These are phyloP conservation scores for Monascus ruber DNA, from an alignment of 2,329 filamentous ascomycete species.

Conservation along the genomic window DNA sequence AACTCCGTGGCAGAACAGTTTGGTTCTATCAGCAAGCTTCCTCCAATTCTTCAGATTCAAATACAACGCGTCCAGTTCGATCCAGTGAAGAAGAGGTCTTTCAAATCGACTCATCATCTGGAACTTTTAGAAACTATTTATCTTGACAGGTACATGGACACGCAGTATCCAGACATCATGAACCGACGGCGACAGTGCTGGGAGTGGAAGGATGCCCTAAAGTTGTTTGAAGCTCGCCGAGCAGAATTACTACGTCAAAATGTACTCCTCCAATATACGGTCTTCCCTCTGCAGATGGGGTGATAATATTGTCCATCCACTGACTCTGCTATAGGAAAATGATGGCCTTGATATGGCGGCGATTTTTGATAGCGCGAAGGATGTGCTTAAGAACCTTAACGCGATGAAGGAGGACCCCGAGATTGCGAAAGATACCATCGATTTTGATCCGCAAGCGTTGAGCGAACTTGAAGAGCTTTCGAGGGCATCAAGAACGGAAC, in stretches of 20 bases:
- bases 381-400: constrained; percentile 34
- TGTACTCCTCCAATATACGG: constrained; percentile 10
- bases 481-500: constrained; percentile 34
- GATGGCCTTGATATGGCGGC: constrained; percentile 19
- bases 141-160: constrained; percentile 74
- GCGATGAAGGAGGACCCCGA: constrained; percentile 22
- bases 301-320: constrained; percentile 4
- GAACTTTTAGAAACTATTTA: constrained; percentile 71
- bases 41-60: constrained; percentile 78
- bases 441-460: constrained; percentile 32
- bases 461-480: constrained; percentile 36
- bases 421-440: constrained; percentile 27
- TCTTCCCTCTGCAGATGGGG: background rate
- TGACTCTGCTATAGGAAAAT: constrained; percentile 6
- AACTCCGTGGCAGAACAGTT: constrained; percentile 51
- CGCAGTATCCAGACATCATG: constrained; percentile 50
- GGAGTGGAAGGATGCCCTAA: constrained; percentile 58
- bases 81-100: constrained; percentile 44
- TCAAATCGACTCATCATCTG: constrained; percentile 68
- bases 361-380: constrained; percentile 24
- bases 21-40: constrained; percentile 61
- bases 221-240: constrained; percentile 40
- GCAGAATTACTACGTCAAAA: constrained; percentile 30
- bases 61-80: constrained; percentile 74
- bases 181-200: constrained; percentile 58